Base-by-base conservation (phyloP, 2,329 filamentous ascomycete genomes). In the Sarocladium oryzae region DNA sequence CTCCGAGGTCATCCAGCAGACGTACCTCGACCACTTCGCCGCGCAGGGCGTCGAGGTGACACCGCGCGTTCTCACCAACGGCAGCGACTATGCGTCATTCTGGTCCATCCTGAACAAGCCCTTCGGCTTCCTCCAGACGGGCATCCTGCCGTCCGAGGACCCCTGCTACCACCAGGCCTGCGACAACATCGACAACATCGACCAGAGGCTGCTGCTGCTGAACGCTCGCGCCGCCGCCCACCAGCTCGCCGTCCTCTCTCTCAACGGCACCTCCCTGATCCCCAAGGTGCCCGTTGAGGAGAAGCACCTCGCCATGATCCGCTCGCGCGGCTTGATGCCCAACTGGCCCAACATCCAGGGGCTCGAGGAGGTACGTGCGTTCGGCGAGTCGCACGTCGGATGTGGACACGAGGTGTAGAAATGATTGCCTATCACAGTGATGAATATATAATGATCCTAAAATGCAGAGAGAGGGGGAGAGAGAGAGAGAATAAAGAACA, bases 11-110 rank as follows among this genome's bases (percentile, higher is more conserved):
- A 61, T 67, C 0, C 61, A 66, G 7, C 54, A 66, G 13, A 57
- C 69, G n/a, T 63, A 70, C 28, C 52, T 61, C 1, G 61, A 69
- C 3, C 63, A 63, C 50, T 59, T 71, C 15, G 54, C 52, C 13
- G 40, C 58, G 1, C 57, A 67, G 54, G 66, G 69, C 10, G 59
- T 69, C 13, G 53, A 64, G 15, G 61, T 65, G 0, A 59, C 56
- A 2, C 60, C 59, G 3, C 55, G 57, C 1, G 57, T 56, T 1
- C 51, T 66, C 0, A 63, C 56, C 32, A 79, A 77, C 2, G 75
- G 81, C 45, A 80, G 74, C 7, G 82, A 85, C 59, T 84, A 85
- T 56, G 78, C 75, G 11, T 74, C 77, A 1, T 85, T 85, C 69
- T 68, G 79, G 30, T 68, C 77, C 35, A 67, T 74, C 23, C 75